These are phyloP conservation scores for Starmera pachycereana DNA, from an alignment of 805 yeast genomes.

Conservation along the genomic window DNA sequence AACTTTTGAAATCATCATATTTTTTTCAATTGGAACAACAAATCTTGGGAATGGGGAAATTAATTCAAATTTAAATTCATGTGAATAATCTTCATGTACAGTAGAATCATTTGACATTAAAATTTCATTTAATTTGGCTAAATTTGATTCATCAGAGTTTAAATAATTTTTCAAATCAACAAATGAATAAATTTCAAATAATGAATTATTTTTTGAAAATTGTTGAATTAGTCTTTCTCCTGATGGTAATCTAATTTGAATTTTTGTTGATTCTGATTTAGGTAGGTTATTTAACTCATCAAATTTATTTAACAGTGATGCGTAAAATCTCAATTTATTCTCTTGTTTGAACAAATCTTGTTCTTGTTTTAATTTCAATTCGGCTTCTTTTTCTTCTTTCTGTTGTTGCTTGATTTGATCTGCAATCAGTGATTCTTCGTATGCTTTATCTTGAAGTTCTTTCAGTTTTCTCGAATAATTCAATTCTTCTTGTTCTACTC, in stretches of 20 bases:
- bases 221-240: slow-evolving; percentile 40
- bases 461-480: slow-evolving; percentile 46
- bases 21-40: slow-evolving; percentile 26
- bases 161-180: slow-evolving; percentile 31
- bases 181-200: slow-evolving; percentile 39
- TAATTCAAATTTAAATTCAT: slow-evolving; percentile 43
- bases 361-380: slow-evolving; percentile 10
- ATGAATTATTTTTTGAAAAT: slow-evolving; percentile 27
- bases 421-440: slow-evolving; percentile 43
- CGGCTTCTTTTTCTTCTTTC: slow-evolving; percentile 22
- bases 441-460: slow-evolving; percentile 59
- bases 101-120: slow-evolving; percentile 4
- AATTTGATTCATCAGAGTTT: slow-evolving; percentile 5
- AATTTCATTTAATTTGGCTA: slow-evolving; percentile 1
- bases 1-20: slow-evolving; percentile 27
- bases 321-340: slow-evolving; percentile 5
- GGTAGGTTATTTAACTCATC: slow-evolving; percentile 7
- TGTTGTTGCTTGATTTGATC: slow-evolving; percentile 46
- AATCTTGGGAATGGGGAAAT: slow-evolving; percentile 55
- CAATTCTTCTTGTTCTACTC: slow-evolving; percentile 50
- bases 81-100: slow-evolving; percentile 21
- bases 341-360: slow-evolving; percentile 4
- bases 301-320: slow-evolving; percentile 4
- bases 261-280: slow-evolving; percentile 25
- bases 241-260: slow-evolving; percentile 45